Base-by-base conservation (phyloP, 352 stramenopile genomes). In the Globisporangium iwayamae region DNA sequence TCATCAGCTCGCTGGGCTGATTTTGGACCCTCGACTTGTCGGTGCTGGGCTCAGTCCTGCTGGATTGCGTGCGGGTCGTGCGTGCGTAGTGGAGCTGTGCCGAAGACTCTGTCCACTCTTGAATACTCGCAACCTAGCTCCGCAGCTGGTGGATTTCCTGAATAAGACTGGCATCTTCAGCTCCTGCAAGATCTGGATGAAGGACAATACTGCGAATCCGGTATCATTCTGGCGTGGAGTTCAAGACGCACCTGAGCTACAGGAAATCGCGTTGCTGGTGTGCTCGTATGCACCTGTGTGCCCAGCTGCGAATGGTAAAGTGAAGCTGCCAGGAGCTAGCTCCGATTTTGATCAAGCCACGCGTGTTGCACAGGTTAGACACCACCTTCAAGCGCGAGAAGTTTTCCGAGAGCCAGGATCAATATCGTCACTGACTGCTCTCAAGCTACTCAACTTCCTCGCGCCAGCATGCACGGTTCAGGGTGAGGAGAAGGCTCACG, bases 11-110 rank as follows among this genome's bases (percentile, higher is more conserved):
- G 65, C 59, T 10, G 46, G 16, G 11, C 18, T 70, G 52, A 43
- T 70, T 16, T 55, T 70, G 43, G 60, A 70, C 30, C 65, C 65
- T 10, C 65, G 65, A 45, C 18, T 60, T 30, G 41, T 28, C 10
- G 65, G 65, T n/a, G 34, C 54, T 16, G 65, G 65, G 5, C 47
- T 70, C 10, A 67, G 45, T 38, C 25, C 32, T 36, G 38, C 34
- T 13, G 65, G 60, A 4, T 9, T 11, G 13, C 18, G n/a, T 14
- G 59, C 60, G 3, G 52, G 55, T 25, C 63, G 48, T 36, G 45
- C 56, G 4, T 56, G 36, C 47, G 57, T 68, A 9, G 10, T 60
- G 47, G 30, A 38, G 1, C n/a, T 63, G 8, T 50, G 25, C 3
- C 7, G 32, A 54, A 38, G 48, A 14, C 13, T 52, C 10, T 30